Evolutionary conservation across 805 yeast species (phyloP).

Genomic region (Yamadazyma paraphyllophila): DNA sequence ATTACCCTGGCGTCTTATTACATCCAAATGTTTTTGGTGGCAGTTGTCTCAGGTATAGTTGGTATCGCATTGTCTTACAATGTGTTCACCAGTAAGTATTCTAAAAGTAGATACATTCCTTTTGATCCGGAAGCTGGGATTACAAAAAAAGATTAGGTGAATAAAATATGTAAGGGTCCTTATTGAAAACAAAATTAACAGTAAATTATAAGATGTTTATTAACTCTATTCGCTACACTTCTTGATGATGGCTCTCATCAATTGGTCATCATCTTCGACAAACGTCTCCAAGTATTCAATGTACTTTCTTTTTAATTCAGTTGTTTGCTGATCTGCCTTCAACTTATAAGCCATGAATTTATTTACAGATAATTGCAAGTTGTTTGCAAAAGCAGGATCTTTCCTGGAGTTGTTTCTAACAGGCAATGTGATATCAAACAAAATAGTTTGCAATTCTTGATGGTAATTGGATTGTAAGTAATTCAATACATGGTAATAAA

Average conservation of each 20-base stretch:
- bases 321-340: conserved; percentile 36
- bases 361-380: conserved; percentile 68
- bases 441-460: conserved; percentile 37
- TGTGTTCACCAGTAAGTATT: conserved; percentile 18
- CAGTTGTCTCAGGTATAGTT: conserved; percentile 20
- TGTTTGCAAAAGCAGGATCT: conserved; percentile 49
- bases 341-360: conserved; percentile 60
- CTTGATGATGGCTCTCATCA: conserved; percentile 40
- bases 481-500: conserved; percentile 62
- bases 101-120: conserved; percentile 17
- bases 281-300: conserved; percentile 25
- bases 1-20: conserved; percentile 23
- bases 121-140: conserved; percentile 18
- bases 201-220: too few relatives aligned
- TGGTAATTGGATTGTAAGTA: conserved; percentile 45
- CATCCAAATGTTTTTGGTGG: conserved; percentile 21
- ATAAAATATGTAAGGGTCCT: neutral
- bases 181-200: neutral
- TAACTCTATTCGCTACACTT: conserved; percentile 25
- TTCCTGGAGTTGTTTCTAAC: conserved; percentile 50
- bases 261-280: conserved; percentile 18
- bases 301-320: conserved; percentile 29
- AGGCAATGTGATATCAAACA: conserved; percentile 63
- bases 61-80: conserved; percentile 25
- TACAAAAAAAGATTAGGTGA: conserved; percentile 4